A percentile compares a stretch with the other conserved stretches of the same genome.
phyloP scores from a whole-genome alignment of 768 basidiomycete species.

The Kondoa malvinella region DNA sequence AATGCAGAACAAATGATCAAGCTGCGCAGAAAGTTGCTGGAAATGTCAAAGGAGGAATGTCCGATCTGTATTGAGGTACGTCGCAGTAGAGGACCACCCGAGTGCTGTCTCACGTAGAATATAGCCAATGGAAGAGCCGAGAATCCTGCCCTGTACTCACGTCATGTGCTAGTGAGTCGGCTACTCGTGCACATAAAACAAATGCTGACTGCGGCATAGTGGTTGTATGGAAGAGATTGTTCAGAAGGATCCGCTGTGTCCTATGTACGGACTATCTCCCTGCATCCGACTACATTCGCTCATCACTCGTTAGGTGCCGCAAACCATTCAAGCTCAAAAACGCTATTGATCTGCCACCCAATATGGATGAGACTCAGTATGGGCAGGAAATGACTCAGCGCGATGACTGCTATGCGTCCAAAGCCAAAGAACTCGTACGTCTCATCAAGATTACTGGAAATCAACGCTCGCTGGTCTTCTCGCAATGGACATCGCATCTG shows the following conservation, averaged over 20 bases:
- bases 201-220: constrained; percentile 11
- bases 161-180: constrained; percentile 15
- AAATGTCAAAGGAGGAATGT: constrained; percentile 2
- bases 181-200: background rate
- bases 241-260: background rate
- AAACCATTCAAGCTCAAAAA: background rate
- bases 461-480: constrained; percentile 9
- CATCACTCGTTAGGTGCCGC: background rate
- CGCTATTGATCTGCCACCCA: constrained; percentile 11
- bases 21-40: background rate
- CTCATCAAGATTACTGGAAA: constrained; percentile 12
- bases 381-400: background rate
- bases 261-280: background rate
- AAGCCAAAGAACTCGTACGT: constrained; percentile 11
- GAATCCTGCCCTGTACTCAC: constrained; percentile 25
- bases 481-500: constrained; percentile 24
- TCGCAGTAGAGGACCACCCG: no score
- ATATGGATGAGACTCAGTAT: background rate
- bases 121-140: constrained; percentile 17
- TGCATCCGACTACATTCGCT: background rate
- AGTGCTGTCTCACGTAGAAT: no score
- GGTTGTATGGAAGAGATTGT: background rate
- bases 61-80: background rate
- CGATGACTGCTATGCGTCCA: background rate
- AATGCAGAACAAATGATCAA: background rate